Evolutionary conservation across 148 eudicot species (phyloP).

Genomic region (Polygonum aviculare): DNA sequence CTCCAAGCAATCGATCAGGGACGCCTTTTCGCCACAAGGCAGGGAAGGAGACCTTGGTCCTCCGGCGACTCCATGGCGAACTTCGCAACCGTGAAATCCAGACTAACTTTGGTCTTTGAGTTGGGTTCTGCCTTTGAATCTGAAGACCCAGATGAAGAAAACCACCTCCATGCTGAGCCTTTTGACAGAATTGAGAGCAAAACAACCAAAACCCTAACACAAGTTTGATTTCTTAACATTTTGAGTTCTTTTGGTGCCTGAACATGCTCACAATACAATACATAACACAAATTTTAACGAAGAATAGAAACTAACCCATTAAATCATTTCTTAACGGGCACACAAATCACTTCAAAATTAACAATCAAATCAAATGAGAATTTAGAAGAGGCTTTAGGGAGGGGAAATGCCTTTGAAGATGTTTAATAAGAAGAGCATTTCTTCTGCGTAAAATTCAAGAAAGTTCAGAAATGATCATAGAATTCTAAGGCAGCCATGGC

Average conservation of each 20-base stretch:
- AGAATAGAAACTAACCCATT: no score
- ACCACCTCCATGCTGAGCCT: constrained; percentile 4
- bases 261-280: not conserved
- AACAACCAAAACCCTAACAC: not conserved
- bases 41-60: constrained; percentile 42
- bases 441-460: no score
- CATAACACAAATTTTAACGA: not conserved
- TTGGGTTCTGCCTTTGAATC: not conserved
- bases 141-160: not conserved
- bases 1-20: constrained; percentile 43
- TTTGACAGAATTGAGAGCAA: constrained; percentile 5
- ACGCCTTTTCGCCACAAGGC: constrained; percentile 32
- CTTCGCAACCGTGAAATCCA: constrained; percentile 24
- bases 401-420: not conserved
- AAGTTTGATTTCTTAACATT: not conserved
- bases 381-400: no score
- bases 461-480: no score
- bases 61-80: constrained; percentile 37
- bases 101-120: constrained; percentile 1
- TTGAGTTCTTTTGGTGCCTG: not conserved
- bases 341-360: not conserved
- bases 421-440: no score
- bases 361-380: not conserved
- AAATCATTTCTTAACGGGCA: not conserved
- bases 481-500: no score